These are phyloP conservation scores for Macrotyloma uniflorum DNA, from an alignment of 306 rosid genomes.

Conservation along the genomic window DNA sequence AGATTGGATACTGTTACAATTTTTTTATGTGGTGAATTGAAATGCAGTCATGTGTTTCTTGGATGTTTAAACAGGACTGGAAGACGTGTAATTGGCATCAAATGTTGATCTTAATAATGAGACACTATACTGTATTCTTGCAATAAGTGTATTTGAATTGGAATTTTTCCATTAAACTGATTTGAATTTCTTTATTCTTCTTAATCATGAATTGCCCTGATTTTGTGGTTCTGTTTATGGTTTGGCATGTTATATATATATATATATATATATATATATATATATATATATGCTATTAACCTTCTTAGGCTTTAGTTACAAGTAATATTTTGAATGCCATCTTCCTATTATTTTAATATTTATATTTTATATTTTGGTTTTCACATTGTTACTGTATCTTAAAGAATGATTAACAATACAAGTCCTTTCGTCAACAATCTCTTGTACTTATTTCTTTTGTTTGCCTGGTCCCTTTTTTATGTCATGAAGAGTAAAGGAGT, in stretches of 20 bases:
- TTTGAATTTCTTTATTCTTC: background rate
- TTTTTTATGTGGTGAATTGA: conserved; percentile 6
- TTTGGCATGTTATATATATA: background rate
- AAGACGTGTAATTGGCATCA: background rate
- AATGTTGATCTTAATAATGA: conserved; percentile 17
- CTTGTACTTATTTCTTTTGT: conserved; percentile 32
- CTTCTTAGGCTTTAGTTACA: background rate
- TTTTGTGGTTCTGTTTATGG: conserved; percentile 16
- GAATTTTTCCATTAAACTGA: background rate
- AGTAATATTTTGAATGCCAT: conserved; percentile 21
- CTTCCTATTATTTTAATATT: background rate
- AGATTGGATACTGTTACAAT: background rate
- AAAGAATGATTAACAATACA: background rate
- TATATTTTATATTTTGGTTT: conserved; percentile 1
- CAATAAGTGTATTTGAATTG: conserved; percentile 1
- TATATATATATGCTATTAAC: background rate
- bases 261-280: too few relatives aligned
- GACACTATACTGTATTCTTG: background rate
- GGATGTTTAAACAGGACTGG: conserved; percentile 21
- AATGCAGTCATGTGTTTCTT: background rate
- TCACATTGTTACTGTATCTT: background rate
- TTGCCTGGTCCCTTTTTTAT: conserved; percentile 27
- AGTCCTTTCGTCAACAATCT: background rate
- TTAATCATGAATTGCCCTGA: background rate
- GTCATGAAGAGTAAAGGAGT: conserved; percentile 68